These are phyloP conservation scores for Blastomyces parvus DNA, from an alignment of 2,329 filamentous ascomycete genomes.

Conservation along the genomic window DNA sequence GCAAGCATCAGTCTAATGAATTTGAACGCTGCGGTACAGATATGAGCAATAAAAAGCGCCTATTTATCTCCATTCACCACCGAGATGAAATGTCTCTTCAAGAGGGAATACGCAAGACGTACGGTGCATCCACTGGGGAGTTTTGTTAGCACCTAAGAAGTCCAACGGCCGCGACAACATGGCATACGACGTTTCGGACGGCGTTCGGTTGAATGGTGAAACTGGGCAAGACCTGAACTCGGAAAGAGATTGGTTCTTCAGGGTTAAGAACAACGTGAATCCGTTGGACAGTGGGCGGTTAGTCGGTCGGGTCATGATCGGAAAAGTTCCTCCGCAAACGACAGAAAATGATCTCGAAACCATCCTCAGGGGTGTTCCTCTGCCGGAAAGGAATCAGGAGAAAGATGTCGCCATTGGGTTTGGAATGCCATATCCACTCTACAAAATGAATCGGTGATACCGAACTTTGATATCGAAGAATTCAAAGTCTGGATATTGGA, in stretches of 20 bases:
- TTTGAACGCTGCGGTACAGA: constrained; percentile 3
- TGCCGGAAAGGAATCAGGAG: constrained; percentile 9
- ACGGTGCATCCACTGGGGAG: constrained; percentile 4
- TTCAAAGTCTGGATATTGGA: constrained; percentile 12
- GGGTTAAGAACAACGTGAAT: constrained; percentile 7
- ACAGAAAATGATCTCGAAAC: constrained; percentile 5
- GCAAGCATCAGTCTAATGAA: constrained; percentile 2
- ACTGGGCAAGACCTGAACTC: constrained; percentile 5
- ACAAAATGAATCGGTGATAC: constrained; percentile 9
- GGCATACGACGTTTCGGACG: constrained; percentile 6
- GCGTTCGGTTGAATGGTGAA: constrained; percentile 3
- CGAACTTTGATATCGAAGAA: constrained; percentile 10
- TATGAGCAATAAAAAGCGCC: constrained; percentile 7
- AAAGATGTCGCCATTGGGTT: constrained; percentile 11
- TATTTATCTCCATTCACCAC: constrained; percentile 6
- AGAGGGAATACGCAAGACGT: neutral
- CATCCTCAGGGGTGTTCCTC: constrained; percentile 8
- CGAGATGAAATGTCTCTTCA: constrained; percentile 6
- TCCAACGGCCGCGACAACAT: constrained; percentile 5
- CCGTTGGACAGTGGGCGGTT: constrained; percentile 8
- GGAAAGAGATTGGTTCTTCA: constrained; percentile 7
- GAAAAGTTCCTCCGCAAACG: constrained; percentile 9
- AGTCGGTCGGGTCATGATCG: constrained; percentile 9
- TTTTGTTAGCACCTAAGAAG: constrained; percentile 6
- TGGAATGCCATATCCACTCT: constrained; percentile 11